Evolutionary conservation across 805 yeast genomes (phyloP), one percentile per base, ranked within the genome.

Genomic region (Candida germanica): DNA sequence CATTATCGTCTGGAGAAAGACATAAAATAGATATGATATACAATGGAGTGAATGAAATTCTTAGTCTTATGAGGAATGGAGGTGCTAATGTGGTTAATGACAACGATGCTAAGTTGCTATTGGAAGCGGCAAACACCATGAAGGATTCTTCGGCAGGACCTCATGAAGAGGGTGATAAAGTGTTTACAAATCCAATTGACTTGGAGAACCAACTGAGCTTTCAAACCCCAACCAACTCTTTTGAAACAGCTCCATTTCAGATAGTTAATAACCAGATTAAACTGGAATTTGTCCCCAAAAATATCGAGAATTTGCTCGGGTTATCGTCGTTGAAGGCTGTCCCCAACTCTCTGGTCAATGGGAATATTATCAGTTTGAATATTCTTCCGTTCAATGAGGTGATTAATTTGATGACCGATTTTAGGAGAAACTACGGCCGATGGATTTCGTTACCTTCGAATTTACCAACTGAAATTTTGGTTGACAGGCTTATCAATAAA

Each of bases 371-470:
- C 3, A 47, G 73, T 2, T 48, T 72, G 17, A 75, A 76, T 1
- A 57, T 82, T 4, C 48, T 85, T 11, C 49, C 75, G 1, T 48
- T 65, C 26, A 54, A 58, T 3, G 79, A 80, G 44, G 77, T 77
- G 0, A 46, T 69, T 5, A 63, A 64, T 12, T 56, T 83, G 26
- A 58, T 84, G 44, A 69, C 67, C 35, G 73, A 72, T 31, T 85
- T 84, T 52, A 62, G 83, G 28, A 75, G 78, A 32, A 71, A 82
- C 48, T 84, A 80, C 50, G 87, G 88, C 4, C 68, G 87, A 20
- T 85, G 94, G 94, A 78, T 83, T 3, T 77, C 84, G 36, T 77
- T 84, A 33, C 87, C 89, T 0, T 71, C 71, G 20, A 62, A 61
- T 10, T 50, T 73, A 23, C 52, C 78, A 4, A 69, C 80, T 0